These are phyloP conservation scores for Phytopythium delawarense DNA, from an alignment of 352 stramenopile genomes.

Conservation along the genomic window DNA sequence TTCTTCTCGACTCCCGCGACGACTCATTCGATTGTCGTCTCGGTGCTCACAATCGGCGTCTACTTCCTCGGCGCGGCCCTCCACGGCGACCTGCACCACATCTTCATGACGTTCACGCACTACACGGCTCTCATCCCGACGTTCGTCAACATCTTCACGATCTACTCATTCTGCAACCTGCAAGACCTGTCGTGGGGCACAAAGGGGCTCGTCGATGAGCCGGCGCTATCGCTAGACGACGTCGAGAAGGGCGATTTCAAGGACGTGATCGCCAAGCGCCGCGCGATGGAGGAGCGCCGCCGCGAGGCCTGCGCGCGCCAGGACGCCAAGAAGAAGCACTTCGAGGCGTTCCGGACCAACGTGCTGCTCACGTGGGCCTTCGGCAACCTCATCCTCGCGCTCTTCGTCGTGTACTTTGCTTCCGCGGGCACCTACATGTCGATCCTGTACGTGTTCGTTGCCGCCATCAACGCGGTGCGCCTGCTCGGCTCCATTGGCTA, in stretches of 20 bases:
- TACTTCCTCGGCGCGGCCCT: conserved; percentile 83
- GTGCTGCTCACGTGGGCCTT: conserved; percentile 79
- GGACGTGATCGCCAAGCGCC: conserved; percentile 75
- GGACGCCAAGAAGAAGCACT: conserved; percentile 73
- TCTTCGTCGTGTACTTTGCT: conserved; percentile 69
- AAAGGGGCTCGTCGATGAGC: conserved; percentile 61
- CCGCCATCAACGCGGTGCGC: conserved; percentile 60
- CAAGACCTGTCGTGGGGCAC: conserved; percentile 88
- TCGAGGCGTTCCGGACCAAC: conserved; percentile 83
- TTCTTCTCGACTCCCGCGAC: conserved; percentile 69
- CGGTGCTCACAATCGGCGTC: conserved; percentile 64
- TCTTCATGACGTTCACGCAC: conserved; percentile 84
- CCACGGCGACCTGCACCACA: conserved; percentile 78
- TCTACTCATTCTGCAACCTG: conserved; percentile 90
- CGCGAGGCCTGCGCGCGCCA: conserved; percentile 44
- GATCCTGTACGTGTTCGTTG: conserved; percentile 66
- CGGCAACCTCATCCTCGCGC: conserved; percentile 75
- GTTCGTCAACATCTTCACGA: conserved; percentile 89
- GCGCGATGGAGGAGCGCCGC: conserved; percentile 62
- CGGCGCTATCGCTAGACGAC: conserved; percentile 43
- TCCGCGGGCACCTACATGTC: conserved; percentile 56
- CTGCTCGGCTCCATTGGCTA: conserved; percentile 66
- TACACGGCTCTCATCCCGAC: conserved; percentile 84
- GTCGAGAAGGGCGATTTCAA: conserved; percentile 81
- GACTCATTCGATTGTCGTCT: conserved; percentile 48